Percentiles rank a stretch among this genome's conserved stretches.
Evolutionary conservation across 2,329 filamentous ascomycete species (phyloP).

Genomic region (Colletotrichum cuscutae): DNA sequence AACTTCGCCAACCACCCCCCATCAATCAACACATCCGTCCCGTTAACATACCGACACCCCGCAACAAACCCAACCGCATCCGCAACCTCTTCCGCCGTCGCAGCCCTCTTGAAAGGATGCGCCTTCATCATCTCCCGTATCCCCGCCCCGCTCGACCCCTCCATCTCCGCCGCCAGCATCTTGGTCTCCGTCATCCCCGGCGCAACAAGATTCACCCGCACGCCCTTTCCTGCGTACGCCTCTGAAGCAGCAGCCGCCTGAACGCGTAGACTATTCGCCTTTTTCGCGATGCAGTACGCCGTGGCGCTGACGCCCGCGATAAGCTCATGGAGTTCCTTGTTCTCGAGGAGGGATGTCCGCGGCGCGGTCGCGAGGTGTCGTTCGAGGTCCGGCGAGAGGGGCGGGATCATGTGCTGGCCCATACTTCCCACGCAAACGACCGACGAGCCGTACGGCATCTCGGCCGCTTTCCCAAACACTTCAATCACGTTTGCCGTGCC

Average conservation of each 20-base stretch:
- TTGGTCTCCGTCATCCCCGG: conserved; percentile 18
- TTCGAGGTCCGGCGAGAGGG: not conserved
- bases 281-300: conserved; percentile 15
- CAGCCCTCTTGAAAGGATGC: conserved; percentile 14
- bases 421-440: conserved; percentile 15
- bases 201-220: conserved; percentile 12
- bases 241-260: conserved; percentile 2
- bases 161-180: conserved; percentile 19
- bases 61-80: conserved; percentile 17
- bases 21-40: conserved; percentile 5
- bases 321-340: not conserved
- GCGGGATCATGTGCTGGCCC: conserved; percentile 2
- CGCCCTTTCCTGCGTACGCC: not conserved
- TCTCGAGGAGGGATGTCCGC: not conserved
- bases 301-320: not conserved
- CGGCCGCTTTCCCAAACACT: not conserved
- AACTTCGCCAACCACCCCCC: conserved; percentile 4
- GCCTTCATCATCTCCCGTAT: not conserved
- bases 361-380: conserved; percentile 7
- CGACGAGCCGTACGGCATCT: not conserved
- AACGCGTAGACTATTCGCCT: not conserved
- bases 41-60: conserved; percentile 8
- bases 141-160: not conserved
- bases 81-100: conserved; percentile 10
- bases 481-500: conserved; percentile 13